Base-by-base conservation (phyloP, 257 asterid species). In the Lycium barbarum region DNA sequence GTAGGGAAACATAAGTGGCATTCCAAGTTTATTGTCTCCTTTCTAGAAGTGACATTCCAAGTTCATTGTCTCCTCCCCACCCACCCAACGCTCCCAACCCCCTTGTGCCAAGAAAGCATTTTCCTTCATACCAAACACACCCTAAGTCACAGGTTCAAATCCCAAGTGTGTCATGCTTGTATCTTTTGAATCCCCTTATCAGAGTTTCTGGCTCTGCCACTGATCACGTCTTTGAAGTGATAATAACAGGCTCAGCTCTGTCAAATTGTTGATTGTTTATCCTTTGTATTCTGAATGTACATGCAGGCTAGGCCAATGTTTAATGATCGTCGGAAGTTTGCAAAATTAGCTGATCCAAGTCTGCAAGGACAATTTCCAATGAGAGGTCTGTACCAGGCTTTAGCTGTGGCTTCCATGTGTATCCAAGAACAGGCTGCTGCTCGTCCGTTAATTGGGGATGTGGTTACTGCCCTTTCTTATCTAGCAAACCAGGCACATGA, bases 361-460 rank as follows among this genome's bases (percentile, higher is more conserved):
- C 90, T 97, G 88, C 94, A 92, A 66, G 99, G 99, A 3, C 94
- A 90, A 68, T 95, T 89, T 79, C 98, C 99, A 2, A 93, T 97
- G 91, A 89, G 99, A 13, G 96, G 97, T 9, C 95, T 97, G 6
- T 97, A 94, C 81, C 99, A 97, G 86, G 99, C 99, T n/a, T 91
- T 97, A 54, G 98, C 99, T 0, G 97, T 95, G 86, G 99, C 98
- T 17, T 97, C 99, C 63, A 93, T 97, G 99, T 95, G 99, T 62
- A 95, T 91, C 86, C 99, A 95, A 84, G 99, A 95, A 86, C 97
- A 95, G 89, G 99, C 99, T 6, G 95, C 99, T 8, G 98, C 93
- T 71, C 98, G 99, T 55, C 99, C 99, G 73, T 86, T 97, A 62
- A 97, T 97, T 1, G 97, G 96, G 5, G 99, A 97, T 38, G 99